Base-by-base conservation (phyloP, 2,329 filamentous ascomycete genomes). In the Ilyonectria sp. region DNA sequence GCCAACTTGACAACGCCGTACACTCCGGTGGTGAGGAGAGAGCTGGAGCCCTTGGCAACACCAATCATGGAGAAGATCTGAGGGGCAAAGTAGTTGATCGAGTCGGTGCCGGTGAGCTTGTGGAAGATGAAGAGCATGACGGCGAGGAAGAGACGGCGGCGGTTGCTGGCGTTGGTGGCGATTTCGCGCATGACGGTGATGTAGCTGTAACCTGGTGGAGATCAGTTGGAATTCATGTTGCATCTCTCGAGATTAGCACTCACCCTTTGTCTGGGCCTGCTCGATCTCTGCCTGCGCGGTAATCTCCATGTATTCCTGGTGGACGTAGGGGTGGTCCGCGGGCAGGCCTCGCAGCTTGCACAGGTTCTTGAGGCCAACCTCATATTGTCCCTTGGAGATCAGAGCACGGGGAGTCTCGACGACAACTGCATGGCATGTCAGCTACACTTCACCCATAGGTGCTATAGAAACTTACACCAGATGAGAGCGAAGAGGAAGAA, bases 311-410 rank as follows among this genome's bases (percentile, higher is more conserved):
- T 76, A 74, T 67, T 84, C 83, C 23, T 79, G 71, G 9, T 77
- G 73, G 4, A 84, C 70, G 52, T 82, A 83, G 0, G 78, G 77
- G 63, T 84, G 79, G 23, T 81, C 77, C 3, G 77, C 76, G 2
- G 80, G 77, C 2, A 84, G 75, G 3, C 79, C 77, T 31, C 82
- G 76, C n/a, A 84, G 72, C 43, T 77, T 79, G 71, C 76, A 79
- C 3, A 84, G 75, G 31, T 80, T 81, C 55, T 72, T 65, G 5
- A 83, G 74, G 0, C 80, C 82, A 6, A 76, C 40, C 23, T 81
- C 80, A 9, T 74, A 65, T 56, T 79, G 78, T 2, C 80, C 81
- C 17, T 76, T 76, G 3, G 79, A 74, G 57, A 84, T 80, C 4
- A 84, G 65, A 46, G 70, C 61, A 13, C 71, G 69, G 11, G 71